Base-by-base conservation (phyloP, 1,284 basidiomycete species). In the Ganoderma meredithae region DNA sequence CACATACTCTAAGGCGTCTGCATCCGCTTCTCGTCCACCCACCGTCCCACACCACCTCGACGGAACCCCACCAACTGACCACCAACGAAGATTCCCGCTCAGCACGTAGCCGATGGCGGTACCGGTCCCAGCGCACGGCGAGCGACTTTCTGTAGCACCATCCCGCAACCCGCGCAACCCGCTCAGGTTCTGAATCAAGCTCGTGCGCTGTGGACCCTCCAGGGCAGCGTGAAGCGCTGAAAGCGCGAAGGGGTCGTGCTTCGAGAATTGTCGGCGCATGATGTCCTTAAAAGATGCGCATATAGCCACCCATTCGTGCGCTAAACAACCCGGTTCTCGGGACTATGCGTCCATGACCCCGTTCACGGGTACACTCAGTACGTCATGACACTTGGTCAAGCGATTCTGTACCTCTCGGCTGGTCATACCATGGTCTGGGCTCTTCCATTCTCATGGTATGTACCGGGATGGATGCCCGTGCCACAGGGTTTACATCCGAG, bases 381-480 rank as follows among this genome's bases (percentile, higher is more conserved):
- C n/a, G 58, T 60, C 33, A 25, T 60, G 39, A 49, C 41, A 40
- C 13, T 27, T 59, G 41, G 41, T 60, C 25, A 22, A 64, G 31
- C 27, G 40, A 22, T n/a, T 10, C 25, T 19, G 43, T 64, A 58
- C 58, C 52, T 69, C 65, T 64, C 67, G 68, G 62, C 39, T 39
- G 63, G 41, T 40, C 22, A 61, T 69, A 71, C 68, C 69, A 70
- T 73, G 73, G 71, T 75, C 73, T 70, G 70, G 68, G 69, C 65
- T 75, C 75, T 76, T 76, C 75, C 75, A 76, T 75, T 76, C 75
- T 76, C 75, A 76, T 76, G 75, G 75, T 76, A 73, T 75, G 75
- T 74, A 76, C 69, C 64, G 44, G 66, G 68, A 69, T 64, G 67
- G 55, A 70, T 56, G 67, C 71, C 73, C 75, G 60, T 67, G 67